phyloP scores from a whole-genome alignment of 2,329 filamentous ascomycete species.

The Apiospora sp. region DNA sequence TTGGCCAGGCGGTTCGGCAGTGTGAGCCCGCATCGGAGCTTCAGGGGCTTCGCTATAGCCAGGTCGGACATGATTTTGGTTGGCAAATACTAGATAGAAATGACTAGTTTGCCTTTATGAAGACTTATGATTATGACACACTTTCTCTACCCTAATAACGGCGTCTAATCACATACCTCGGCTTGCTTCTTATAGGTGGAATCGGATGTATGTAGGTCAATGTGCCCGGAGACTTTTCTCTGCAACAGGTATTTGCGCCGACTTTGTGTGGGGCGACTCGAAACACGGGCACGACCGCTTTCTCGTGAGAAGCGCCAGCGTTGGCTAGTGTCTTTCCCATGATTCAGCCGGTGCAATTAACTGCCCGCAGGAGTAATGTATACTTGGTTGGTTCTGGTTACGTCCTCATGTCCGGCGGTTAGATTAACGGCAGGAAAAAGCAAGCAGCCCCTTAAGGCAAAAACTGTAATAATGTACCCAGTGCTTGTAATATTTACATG shows the following conservation, averaged over 20 bases:
- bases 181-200: neutral
- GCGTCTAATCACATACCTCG: neutral
- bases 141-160: neutral
- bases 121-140: neutral
- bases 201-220: too few relatives aligned
- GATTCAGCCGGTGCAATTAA: neutral
- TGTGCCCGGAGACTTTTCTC: neutral
- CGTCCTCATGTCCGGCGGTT: neutral
- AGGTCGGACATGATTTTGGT: slow-evolving; percentile 14
- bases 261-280: neutral
- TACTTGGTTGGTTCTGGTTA: neutral
- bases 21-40: slow-evolving; percentile 55
- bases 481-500: neutral
- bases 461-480: neutral
- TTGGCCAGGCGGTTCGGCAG: slow-evolving; percentile 63
- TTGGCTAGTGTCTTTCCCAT: neutral
- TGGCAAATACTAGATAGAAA: neutral
- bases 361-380: neutral
- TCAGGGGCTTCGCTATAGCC: slow-evolving; percentile 45
- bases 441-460: neutral
- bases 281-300: neutral
- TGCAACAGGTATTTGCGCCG: slow-evolving; percentile 4
- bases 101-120: neutral
- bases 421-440: neutral
- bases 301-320: neutral